phyloP scores from a whole-genome alignment of 75 land plant species.

The Gnetum montanum region DNA sequence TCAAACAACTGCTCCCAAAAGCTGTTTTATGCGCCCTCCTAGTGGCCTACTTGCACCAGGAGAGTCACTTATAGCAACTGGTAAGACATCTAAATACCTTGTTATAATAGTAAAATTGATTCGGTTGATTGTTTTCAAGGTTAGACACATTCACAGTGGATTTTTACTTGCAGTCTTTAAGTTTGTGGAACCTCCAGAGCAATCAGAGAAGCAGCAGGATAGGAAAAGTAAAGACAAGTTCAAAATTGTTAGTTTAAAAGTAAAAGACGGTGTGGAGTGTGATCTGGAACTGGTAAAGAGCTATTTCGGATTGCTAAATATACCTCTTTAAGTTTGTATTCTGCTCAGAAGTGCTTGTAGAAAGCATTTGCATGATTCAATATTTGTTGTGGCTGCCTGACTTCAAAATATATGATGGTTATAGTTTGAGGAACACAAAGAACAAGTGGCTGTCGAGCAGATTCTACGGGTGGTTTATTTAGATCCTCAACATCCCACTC shows the following conservation, averaged over 20 bases:
- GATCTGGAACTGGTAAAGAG: constrained; percentile 34
- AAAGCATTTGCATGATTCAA: background rate
- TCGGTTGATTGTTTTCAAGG: too few species aligned
- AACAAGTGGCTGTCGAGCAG: constrained; percentile 69
- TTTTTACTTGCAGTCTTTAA: constrained; percentile 42
- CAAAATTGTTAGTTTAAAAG: constrained; percentile 41
- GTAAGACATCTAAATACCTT: constrained; percentile 10
- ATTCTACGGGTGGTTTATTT: constrained; percentile 76
- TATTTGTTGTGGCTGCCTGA: too few species aligned
- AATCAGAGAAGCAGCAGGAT: constrained; percentile 20
- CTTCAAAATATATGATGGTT: background rate
- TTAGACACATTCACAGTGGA: too few species aligned
- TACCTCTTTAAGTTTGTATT: too few species aligned
- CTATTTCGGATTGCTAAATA: background rate
- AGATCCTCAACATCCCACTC: constrained; percentile 58
- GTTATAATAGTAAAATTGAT: too few species aligned
- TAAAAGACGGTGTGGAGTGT: constrained; percentile 30
- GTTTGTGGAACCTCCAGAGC: constrained; percentile 44
- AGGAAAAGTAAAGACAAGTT: constrained; percentile 39
- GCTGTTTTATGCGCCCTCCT: constrained; percentile 59
- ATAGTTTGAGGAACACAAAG: constrained; percentile 91
- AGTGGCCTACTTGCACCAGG: constrained; percentile 44
- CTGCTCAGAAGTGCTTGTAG: background rate
- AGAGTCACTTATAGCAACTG: constrained; percentile 40
- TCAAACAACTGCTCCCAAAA: constrained; percentile 54